phyloP scores from a whole-genome alignment of 2,329 filamentous ascomycete species.

The Penicillium sp. region DNA sequence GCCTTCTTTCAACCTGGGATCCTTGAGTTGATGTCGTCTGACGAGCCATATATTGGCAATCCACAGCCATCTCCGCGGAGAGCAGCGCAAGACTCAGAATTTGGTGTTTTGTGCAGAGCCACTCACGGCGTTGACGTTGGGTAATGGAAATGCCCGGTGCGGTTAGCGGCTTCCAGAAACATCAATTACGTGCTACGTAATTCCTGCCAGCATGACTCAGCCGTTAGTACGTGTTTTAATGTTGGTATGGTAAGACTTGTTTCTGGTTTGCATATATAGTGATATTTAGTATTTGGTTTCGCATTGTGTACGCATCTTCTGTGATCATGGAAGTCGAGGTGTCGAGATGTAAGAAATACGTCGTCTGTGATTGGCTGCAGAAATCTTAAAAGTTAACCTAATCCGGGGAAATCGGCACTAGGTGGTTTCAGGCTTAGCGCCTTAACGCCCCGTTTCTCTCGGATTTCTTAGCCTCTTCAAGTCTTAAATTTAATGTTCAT shows the following conservation, averaged over 20 bases:
- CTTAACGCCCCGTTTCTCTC: too few species aligned
- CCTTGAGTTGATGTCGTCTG: background rate
- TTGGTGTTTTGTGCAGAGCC: slow-evolving; percentile 14
- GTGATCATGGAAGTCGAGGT: too few species aligned
- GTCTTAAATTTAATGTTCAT: too few species aligned
- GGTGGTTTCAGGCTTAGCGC: background rate
- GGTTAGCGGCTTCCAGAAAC: slow-evolving; percentile 22
- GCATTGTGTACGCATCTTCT: too few species aligned
- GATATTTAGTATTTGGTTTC: too few species aligned
- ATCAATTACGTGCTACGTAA: background rate
- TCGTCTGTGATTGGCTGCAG: background rate
- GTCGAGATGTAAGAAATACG: too few species aligned
- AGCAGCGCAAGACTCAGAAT: background rate
- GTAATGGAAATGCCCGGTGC: slow-evolving; percentile 32
- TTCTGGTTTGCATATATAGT: background rate
- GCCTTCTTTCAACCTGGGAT: too few species aligned
- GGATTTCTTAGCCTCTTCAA: too few species aligned
- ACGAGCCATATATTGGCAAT: background rate
- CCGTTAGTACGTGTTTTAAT: background rate
- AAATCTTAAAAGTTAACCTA: too few species aligned
- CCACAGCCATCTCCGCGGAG: slow-evolving; percentile 6
- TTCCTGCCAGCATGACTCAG: background rate
- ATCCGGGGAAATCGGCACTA: slow-evolving; percentile 1
- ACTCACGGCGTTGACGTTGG: slow-evolving; percentile 31
- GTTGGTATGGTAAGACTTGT: background rate